Base-by-base conservation (phyloP, 148 eudicot species). In the Talinum fruticosum region DNA sequence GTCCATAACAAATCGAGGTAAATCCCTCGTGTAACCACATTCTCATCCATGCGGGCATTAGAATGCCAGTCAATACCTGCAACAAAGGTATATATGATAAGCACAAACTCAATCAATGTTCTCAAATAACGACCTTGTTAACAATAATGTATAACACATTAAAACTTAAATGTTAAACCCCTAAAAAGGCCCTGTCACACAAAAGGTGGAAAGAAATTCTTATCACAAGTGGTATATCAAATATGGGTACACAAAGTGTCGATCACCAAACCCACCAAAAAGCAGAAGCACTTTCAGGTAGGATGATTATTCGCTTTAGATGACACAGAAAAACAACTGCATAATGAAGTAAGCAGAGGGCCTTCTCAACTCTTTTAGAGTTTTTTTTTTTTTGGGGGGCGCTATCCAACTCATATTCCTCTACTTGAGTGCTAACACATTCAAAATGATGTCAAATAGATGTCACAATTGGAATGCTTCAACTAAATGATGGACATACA, bases 1-100 rank as follows among this genome's bases (percentile, higher is more conserved):
- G 69, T 96, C 99, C 98, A 90, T 91, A 18, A 96, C 87, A 88
- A 96, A 96, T 79, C 98, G 91, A 73, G 99, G 99, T 79, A 96
- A 75, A 81, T 91, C 98, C 90, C 91, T 69, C 71, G 86, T 1
- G 95, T 86, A 71, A 96, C 79, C 73, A 89, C 75, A 81, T 86
- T 93, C 82, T 96, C 86, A 83, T 90, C 88, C 84, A 87, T 80
- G 64, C 74, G 88, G 79, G 86, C 79, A 86, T 89, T 90, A 78
- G 93, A 86, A 86, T 91, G 97, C 97, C 99, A 96, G 72, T 88
- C 93, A 82, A 84, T 61, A 75, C 99, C 99, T 96, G 89, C 80
- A 82, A 80, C 78, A 84, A 3, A 30, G 19, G 59, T 54, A 34
- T 51, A 59, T 6, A 44, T 15, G 28, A 21, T 75, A 61, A 69